Base-by-base conservation (phyloP, 2,329 filamentous ascomycete species). In the Annulohypoxylon truncatum region DNA sequence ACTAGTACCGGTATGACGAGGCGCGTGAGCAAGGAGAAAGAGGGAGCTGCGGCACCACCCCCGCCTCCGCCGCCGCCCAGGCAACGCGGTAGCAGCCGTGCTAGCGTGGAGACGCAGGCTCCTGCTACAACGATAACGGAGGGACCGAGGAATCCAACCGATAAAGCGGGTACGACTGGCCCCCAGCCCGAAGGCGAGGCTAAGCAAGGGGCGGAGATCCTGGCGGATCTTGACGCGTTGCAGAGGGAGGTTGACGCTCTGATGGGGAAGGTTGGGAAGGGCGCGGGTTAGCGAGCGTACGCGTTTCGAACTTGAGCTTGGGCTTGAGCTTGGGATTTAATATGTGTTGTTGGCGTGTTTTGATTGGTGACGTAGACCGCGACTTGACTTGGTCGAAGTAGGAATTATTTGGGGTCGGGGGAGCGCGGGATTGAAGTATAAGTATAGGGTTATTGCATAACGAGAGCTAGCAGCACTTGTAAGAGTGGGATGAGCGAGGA, bases 171-270 rank as follows among this genome's bases (percentile, higher is more conserved):
- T 28, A 5, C 33, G 13, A 6, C 8, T n/a, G 10, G 50, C 2
- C 7, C 46, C 20, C 44, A 51, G 26, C 3, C 51, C 40, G 44
- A n/a, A 22, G 31, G 10, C 7, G 62, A 75, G 28, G 71, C 47
- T 24, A 76, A 79, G 71, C 75, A 82, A 74, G 75, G 81, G 61
- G 69, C 80, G 42, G 87, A 92, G 73, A 92, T 94, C 64, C 78
- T 95, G 70, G 90, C 90, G 0, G 91, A 94, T 75, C 78, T 95
- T 59, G 86, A 87, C 48, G 88, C 89, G 20, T 78, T 95, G 67
- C 91, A 93, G 78, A 85, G 86, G 74, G 92, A 95, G 74, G 91
- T 95, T 38, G 91, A 95, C 78, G 90, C 87, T 3, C 74, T 91
- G 46, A 81, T 86, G 72, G 82, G 79, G 6, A 79, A 78, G 69